Evolutionary conservation across 495 filamentous ascomycete genomes (phyloP).

Genomic region (Penicillium alfredii): DNA sequence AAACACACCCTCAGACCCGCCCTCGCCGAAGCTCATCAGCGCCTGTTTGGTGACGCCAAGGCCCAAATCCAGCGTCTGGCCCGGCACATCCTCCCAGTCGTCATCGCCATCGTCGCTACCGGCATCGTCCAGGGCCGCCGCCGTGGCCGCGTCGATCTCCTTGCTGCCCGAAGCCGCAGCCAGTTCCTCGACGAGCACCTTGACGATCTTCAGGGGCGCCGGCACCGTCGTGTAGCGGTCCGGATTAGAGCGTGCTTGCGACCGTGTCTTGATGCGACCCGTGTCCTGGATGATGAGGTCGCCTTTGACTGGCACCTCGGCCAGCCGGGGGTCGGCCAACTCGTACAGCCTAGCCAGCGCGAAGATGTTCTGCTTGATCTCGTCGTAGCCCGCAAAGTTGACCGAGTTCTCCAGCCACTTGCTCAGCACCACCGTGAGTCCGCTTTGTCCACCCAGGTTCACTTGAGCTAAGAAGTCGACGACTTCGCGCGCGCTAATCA

Average conservation of each 20-base stretch:
- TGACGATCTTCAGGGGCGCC: conserved; percentile 88
- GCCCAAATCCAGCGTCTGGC: conserved; percentile 62
- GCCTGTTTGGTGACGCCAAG: conserved; percentile 61
- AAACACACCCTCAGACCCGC: conserved; percentile 46
- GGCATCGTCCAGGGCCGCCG: conserved; percentile 48
- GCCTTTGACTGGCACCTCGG: conserved; percentile 77
- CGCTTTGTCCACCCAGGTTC: conserved; percentile 63
- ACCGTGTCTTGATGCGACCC: conserved; percentile 87
- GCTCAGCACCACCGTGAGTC: conserved; percentile 77
- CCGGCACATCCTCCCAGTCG: conserved; percentile 86
- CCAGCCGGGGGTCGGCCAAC: conserved; percentile 75
- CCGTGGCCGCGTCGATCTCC: conserved; percentile 49
- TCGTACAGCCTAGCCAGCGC: conserved; percentile 84
- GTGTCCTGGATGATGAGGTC: conserved; percentile 79
- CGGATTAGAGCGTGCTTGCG: conserved; percentile 75
- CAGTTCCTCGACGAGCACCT: conserved; percentile 89
- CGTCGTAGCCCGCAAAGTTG: conserved; percentile 93
- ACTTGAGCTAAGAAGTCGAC: conserved; percentile 85
- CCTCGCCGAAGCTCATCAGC: conserved; percentile 70
- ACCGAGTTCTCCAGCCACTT: conserved; percentile 97
- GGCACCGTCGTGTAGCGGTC: conserved; percentile 86
- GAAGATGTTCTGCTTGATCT: conserved; percentile 92
- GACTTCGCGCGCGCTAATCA: conserved; percentile 80
- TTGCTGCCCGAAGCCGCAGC: conserved; percentile 51
- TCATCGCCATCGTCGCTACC: conserved; percentile 60